phyloP scores from a whole-genome alignment of 2,329 filamentous ascomycete species.

The Onygena corvina region DNA sequence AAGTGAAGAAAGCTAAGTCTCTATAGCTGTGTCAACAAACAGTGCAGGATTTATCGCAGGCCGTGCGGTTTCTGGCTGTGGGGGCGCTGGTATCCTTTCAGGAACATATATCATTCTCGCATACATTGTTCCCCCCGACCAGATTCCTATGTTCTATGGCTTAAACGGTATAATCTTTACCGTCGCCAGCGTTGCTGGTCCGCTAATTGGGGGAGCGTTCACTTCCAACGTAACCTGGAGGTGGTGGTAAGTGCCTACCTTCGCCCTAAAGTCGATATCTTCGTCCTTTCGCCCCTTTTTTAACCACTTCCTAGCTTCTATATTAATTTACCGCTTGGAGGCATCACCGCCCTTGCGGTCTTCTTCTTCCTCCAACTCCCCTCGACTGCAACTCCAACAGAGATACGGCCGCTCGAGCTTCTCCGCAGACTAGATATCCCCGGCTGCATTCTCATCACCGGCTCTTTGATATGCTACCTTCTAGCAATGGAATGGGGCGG shows the following conservation, averaged over 20 bases:
- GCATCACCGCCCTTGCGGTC: constrained; percentile 2
- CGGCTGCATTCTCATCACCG: constrained; percentile 11
- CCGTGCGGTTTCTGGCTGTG: background rate
- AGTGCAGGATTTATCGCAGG: background rate
- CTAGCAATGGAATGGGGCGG: constrained; percentile 22
- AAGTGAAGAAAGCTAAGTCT: background rate
- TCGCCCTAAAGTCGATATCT: too few species aligned
- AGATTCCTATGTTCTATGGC: constrained; percentile 10
- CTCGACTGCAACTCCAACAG: background rate
- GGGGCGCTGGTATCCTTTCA: background rate
- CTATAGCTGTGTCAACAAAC: background rate
- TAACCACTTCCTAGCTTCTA: too few species aligned
- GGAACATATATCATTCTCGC: background rate
- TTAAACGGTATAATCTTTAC: constrained; percentile 9
- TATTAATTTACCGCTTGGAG: constrained; percentile 12
- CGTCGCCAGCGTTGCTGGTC: constrained; percentile 12
- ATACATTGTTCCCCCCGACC: constrained; percentile 8
- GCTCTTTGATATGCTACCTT: constrained; percentile 17
- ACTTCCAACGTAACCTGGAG: constrained; percentile 13
- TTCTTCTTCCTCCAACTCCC: constrained; percentile 10
- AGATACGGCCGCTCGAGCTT: background rate
- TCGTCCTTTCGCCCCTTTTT: too few species aligned
- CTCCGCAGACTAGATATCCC: constrained; percentile 19
- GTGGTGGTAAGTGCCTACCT: constrained; percentile 7
- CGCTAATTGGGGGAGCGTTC: constrained; percentile 14